A percentile compares a stretch with the other conserved stretches of the same genome.
These are phyloP conservation scores for Physcomitrellopsis africana DNA, from an alignment of 225 moss, liverwort and hornwort genomes.

Conservation along the genomic window DNA sequence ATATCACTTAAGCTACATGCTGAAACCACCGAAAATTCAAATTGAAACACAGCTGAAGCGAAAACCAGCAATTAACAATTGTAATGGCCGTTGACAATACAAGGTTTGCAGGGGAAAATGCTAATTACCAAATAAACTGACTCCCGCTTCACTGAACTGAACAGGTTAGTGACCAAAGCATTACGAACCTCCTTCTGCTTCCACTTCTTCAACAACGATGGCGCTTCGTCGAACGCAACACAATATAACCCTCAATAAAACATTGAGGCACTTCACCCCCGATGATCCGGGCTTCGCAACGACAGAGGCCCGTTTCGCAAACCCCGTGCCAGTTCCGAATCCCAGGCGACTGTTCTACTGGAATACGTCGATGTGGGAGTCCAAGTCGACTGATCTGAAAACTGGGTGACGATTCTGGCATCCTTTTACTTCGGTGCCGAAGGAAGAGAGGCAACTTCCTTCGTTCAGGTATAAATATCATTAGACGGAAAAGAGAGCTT, in stretches of 20 bases:
- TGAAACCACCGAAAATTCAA: not conserved
- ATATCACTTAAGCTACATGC: too few relatives aligned
- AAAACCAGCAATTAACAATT: not conserved
- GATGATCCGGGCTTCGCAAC: not conserved
- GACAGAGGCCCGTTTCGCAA: constrained; percentile 14
- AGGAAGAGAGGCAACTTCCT: too few relatives aligned
- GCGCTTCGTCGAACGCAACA: not conserved
- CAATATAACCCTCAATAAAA: not conserved
- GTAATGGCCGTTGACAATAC: not conserved
- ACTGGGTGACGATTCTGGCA: not conserved
- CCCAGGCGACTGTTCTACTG: not conserved
- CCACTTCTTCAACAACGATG: not conserved
- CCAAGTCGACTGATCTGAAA: not conserved
- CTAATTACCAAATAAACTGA: not conserved
- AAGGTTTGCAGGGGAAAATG: not conserved
- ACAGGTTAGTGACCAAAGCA: not conserved
- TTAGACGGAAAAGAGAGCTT: too few relatives aligned
- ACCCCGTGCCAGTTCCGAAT: not conserved
- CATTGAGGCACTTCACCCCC: not conserved
- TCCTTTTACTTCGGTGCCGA: too few relatives aligned
- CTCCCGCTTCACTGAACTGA: not conserved
- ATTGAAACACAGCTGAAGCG: not conserved
- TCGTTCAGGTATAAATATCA: too few relatives aligned
- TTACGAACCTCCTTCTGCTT: not conserved
- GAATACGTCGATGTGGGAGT: not conserved